phyloP scores from a whole-genome alignment of 1,284 basidiomycete species.

The Leccinum pachyderme region DNA sequence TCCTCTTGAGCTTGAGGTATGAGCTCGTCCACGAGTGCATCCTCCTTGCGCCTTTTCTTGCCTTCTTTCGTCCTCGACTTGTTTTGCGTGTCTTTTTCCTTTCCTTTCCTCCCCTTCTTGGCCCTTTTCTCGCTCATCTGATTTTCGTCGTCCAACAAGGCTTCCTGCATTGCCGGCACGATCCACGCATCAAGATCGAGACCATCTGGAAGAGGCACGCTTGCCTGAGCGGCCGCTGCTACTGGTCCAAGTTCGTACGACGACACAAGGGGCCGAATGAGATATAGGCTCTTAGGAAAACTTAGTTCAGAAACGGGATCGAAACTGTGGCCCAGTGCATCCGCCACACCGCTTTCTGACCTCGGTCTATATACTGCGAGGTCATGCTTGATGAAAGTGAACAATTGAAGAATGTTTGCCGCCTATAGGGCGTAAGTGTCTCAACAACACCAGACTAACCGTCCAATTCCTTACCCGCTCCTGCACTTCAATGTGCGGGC shows the following conservation, averaged over 20 bases:
- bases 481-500: slow-evolving; percentile 82
- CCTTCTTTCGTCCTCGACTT: slow-evolving; percentile 32
- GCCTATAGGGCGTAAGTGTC: slow-evolving; percentile 46
- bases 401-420: slow-evolving; percentile 76
- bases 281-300: slow-evolving; percentile 86
- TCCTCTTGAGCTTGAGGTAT: slow-evolving; percentile 32
- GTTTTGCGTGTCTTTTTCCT: slow-evolving; percentile 44
- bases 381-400: slow-evolving; percentile 81
- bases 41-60: slow-evolving; percentile 33
- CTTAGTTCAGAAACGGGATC: slow-evolving; percentile 40
- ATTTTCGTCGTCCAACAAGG: slow-evolving; percentile 32
- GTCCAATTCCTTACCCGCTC: slow-evolving; percentile 68
- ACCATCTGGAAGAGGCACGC: slow-evolving; percentile 79
- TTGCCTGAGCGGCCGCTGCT: slow-evolving; percentile 75
- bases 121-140: slow-evolving; percentile 31
- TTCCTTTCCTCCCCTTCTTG: slow-evolving; percentile 49
- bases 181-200: slow-evolving; percentile 87
- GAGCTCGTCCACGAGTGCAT: slow-evolving; percentile 33
- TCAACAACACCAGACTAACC: not conserved
- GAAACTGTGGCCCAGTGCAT: slow-evolving; percentile 36
- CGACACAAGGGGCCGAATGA: slow-evolving; percentile 82
- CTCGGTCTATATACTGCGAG: slow-evolving; percentile 58
- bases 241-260: slow-evolving; percentile 86
- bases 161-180: slow-evolving; percentile 59
- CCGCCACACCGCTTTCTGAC: slow-evolving; percentile 39